Conservation (phyloP, 1,139 yeast genomes). For the Pichia sp. region DNA sequence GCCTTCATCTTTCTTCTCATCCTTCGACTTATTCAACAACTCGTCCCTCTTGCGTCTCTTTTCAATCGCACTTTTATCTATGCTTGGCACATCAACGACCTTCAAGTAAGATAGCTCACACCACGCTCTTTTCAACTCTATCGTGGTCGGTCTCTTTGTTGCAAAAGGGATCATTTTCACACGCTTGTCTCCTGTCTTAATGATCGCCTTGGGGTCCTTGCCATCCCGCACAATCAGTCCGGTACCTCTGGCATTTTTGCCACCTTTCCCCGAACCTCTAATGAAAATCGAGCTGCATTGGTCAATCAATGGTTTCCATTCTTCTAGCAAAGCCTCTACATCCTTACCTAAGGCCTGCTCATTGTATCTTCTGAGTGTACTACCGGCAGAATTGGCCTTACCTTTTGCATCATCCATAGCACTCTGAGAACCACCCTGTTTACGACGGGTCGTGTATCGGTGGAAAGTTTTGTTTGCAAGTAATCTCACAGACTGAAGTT, state of each 20-base stretch:
- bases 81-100: conserved; percentile 53
- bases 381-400: conserved; percentile 95
- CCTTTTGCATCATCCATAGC: conserved; percentile 91
- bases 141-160: conserved; percentile 80
- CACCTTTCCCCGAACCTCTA: conserved; percentile 65
- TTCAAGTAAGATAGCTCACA: conserved; percentile 62
- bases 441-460: conserved; percentile 91
- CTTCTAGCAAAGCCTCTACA: conserved; percentile 58
- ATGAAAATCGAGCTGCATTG: conserved; percentile 70
- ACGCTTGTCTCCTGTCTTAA: conserved; percentile 48
- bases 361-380: conserved; percentile 81
- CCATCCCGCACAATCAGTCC: conserved; percentile 47
- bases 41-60: conserved; percentile 32
- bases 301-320: conserved; percentile 60
- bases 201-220: conserved; percentile 51
- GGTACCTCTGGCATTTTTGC: conserved; percentile 45
- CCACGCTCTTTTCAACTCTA: conserved; percentile 86
- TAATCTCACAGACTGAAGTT: conserved; percentile 61
- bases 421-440: conserved; percentile 96
- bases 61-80: conserved; percentile 35
- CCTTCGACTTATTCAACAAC: conserved; percentile 28
- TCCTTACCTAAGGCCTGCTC: conserved; percentile 81
- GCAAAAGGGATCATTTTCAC: conserved; percentile 78
- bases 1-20: conserved; percentile 9
- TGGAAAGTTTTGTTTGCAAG: conserved; percentile 84